Base-by-base conservation (phyloP, 129 eudicot species). In the Flaveria robusta region DNA sequence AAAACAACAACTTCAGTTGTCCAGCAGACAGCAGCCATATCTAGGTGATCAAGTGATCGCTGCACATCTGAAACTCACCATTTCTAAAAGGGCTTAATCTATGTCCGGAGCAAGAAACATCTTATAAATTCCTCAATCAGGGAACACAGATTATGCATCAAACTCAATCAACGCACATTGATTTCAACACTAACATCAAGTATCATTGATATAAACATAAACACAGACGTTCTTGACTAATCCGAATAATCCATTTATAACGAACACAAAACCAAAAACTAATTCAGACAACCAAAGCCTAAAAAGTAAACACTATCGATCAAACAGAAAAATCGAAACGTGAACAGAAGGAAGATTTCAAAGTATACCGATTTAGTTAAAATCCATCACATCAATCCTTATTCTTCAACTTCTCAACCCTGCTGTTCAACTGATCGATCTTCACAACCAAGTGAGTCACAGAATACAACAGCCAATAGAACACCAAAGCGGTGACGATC, bases 401-500 rank as follows among this genome's bases (percentile, higher is more conserved):
- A 22, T 64, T 71, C 87, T 91, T 88, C 81, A 91, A 14, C 70
- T 85, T 81, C 76, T 91, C 92, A 7, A 91, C 70, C 79, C 97
- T 72, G 78, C 74, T 69, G 75, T 68, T 88, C 86, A 91, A 68
- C 76, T 69, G 79, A 64, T 91, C 97, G 47, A 86, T 41, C 75
- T 71, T 78, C 4, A 81, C 87, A 74, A 85, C 84, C 83, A 91
- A 70, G 0, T 78, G 72, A 42, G 95, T 91, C 3, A 91, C 90
- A 0, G 97, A 81, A 39, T 75, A 91, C 49, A 91, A 73, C 26
- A 91, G 70, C 96, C 97, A 91, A 68, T 89, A 91, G n/a, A 89
- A 87, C 41, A 89, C 74, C 26, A 91, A 74, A 10, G 97, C 96
- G 0, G 89, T 49, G 10, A 82, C 92, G 74, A 91, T 91, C 71